Conservation (phyloP, 495 filamentous ascomycete species). For the Penicillium nucicola region DNA sequence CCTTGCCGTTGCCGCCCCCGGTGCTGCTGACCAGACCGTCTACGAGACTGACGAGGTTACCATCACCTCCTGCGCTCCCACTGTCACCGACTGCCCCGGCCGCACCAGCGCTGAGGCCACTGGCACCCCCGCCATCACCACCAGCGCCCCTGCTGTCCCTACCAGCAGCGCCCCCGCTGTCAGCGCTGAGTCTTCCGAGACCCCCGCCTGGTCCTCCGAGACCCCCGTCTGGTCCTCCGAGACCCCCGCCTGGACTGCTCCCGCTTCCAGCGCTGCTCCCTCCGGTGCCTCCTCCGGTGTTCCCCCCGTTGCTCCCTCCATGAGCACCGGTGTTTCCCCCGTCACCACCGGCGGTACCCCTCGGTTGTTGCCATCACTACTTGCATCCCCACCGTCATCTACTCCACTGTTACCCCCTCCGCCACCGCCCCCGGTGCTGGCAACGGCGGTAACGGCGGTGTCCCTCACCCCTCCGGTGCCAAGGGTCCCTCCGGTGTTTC, state of each 20-base stretch:
- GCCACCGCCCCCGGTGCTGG: constrained; percentile 23
- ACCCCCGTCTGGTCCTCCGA: background rate
- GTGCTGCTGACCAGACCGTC: constrained; percentile 42
- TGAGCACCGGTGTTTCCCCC: constrained; percentile 6
- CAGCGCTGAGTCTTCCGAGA: constrained; percentile 7
- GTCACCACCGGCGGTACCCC: constrained; percentile 10
- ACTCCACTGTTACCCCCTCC: constrained; percentile 31
- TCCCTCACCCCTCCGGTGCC: constrained; percentile 22
- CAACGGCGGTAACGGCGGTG: constrained; percentile 18
- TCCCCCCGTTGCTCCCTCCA: constrained; percentile 13
- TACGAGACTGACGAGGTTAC: constrained; percentile 54
- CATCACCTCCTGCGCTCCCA: constrained; percentile 58
- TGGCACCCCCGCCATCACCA: constrained; percentile 10
- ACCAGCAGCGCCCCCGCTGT: constrained; percentile 9
- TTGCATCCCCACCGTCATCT: constrained; percentile 43
- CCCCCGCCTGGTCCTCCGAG: constrained; percentile 8
- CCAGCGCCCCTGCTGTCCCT: constrained; percentile 16
- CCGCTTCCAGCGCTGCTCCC: constrained; percentile 1
- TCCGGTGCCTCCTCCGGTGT: constrained; percentile 11
- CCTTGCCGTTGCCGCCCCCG: constrained; percentile 39
- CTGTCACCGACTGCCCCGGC: constrained; percentile 58
- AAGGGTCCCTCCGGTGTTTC: constrained; percentile 11
- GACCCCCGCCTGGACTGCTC: constrained; percentile 11
- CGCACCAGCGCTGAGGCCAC: constrained; percentile 16
- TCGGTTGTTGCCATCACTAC: constrained; percentile 39